Base-by-base conservation (phyloP, 163 green algal species). In the Chlamydomonas reinhardtii region DNA sequence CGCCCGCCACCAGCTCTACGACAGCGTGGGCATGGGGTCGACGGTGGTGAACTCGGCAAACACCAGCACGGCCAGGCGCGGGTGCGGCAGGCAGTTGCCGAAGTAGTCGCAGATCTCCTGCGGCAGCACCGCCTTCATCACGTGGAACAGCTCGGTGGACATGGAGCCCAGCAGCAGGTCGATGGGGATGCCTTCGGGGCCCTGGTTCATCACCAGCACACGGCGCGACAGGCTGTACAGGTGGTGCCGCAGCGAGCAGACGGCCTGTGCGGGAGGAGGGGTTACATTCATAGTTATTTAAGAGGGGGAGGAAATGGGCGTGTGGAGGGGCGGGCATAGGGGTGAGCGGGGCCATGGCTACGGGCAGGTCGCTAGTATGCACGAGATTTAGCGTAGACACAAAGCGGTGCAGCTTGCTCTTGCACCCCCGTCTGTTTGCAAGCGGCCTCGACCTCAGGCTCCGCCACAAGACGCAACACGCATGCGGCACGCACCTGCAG, bases 151-250 rank as follows among this genome's bases (percentile, higher is more conserved):
- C 78, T 94, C 91, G 15, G 78, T 87, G 48, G 87, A 92, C 80
- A 94, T 86, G 54, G 82, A 89, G 34, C 91, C 91, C 27, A 94
- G 88, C 15, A 94, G 83, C 72, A 94, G 82, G 75, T 94, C 91
- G 11, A 94, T 74, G 32, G 91, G 89, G n/a, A 93, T 84, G 34
- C 83, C 85, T 16, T 94, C 91, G 15, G 75, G 64, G 1, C 81
- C 81, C 70, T 91, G 79, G 83, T 89, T 87, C 73, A 92, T 86
- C 14, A 92, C 59, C 54, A 94, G 85, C 62, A 70, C 62, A 4
- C n/a, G 62, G 35, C 91, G 73, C 0, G 85, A 91, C 65, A 93
- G 88, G 72, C 74, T 90, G 89, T 93, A 80, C 73, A 94, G 87
- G 90, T 93, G 88, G 74, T 92, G 88, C 25, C 91, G 88, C 85